Percentiles rank a stretch among this genome's conserved stretches.
phyloP scores from a whole-genome alignment of 2,329 filamentous ascomycete species.

The Apiospora marii region DNA sequence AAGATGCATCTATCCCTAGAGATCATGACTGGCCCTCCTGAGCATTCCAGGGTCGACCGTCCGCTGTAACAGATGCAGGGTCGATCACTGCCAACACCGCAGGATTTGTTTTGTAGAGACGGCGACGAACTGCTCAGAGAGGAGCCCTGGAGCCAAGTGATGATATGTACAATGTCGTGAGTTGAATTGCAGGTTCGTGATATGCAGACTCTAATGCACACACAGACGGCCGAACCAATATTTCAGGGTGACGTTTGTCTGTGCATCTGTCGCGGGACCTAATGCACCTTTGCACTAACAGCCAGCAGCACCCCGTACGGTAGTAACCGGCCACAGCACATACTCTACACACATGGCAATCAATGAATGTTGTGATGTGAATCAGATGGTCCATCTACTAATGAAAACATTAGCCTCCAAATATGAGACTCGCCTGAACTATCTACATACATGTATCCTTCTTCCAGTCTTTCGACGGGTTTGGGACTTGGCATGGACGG shows the following conservation, averaged over 20 bases:
- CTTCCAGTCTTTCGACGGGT: not conserved
- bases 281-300: constrained; percentile 9
- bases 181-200: constrained; percentile 13
- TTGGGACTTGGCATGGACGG: not conserved
- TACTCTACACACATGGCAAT: not conserved
- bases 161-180: not conserved
- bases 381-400: not conserved
- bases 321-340: not conserved
- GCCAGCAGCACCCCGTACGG: constrained; percentile 5
- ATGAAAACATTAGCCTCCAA: not conserved
- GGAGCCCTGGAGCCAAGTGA: not conserved
- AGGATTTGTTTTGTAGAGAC: not conserved
- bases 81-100: not conserved
- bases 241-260: constrained; percentile 3
- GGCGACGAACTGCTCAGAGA: not conserved
- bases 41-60: not conserved
- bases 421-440: not conserved
- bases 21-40: not conserved
- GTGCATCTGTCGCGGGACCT: constrained; percentile 18
- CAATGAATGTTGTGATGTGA: not conserved
- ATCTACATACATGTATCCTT: not conserved
- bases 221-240: constrained; percentile 15
- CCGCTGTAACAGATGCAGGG: not conserved
- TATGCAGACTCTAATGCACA: constrained; percentile 13
- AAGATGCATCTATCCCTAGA: not conserved